Evolutionary conservation across 78 protist genomes (phyloP).

Genomic region (Dictyostelium brefeldianum): DNA sequence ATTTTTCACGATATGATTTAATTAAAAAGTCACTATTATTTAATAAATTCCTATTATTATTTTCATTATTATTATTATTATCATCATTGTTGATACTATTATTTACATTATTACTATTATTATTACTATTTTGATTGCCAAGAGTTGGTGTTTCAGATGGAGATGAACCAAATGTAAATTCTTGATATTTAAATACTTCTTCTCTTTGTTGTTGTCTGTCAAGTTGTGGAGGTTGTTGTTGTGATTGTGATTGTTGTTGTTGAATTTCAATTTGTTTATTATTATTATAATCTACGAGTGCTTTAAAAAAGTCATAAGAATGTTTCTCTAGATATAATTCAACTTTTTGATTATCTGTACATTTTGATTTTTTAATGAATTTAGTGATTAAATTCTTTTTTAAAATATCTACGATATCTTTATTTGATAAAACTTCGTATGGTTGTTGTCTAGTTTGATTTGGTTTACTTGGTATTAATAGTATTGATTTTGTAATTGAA

Average conservation of each 20-base stretch:
- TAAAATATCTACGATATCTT: constrained; percentile 24
- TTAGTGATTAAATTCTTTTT: constrained; percentile 17
- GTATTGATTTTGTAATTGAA: constrained; percentile 2
- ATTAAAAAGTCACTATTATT: constrained; percentile 13
- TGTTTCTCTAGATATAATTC: not conserved
- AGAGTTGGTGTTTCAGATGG: not conserved
- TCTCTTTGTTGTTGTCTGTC: not conserved
- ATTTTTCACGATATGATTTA: constrained; percentile 14
- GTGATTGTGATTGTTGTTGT: not conserved
- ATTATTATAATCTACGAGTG: constrained; percentile 18
- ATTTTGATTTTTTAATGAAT: constrained; percentile 39
- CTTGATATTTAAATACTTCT: constrained; percentile 7
- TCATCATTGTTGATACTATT: not conserved
- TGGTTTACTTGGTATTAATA: constrained; percentile 48
- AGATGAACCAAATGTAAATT: not conserved
- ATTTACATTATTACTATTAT: not conserved
- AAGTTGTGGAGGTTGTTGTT: constrained; percentile 1
- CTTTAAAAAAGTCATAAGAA: constrained; percentile 36
- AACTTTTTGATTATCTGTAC: constrained; percentile 23
- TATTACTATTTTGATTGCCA: not conserved
- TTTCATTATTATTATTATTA: not conserved
- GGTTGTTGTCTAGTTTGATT: constrained; percentile 32
- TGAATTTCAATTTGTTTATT: not conserved
- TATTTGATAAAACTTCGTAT: constrained; percentile 9
- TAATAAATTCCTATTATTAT: not conserved